Percentiles rank a stretch among this genome's conserved stretches.
Evolutionary conservation across 345 rosid genomes (phyloP).

Genomic region (Hevea brasiliensis): DNA sequence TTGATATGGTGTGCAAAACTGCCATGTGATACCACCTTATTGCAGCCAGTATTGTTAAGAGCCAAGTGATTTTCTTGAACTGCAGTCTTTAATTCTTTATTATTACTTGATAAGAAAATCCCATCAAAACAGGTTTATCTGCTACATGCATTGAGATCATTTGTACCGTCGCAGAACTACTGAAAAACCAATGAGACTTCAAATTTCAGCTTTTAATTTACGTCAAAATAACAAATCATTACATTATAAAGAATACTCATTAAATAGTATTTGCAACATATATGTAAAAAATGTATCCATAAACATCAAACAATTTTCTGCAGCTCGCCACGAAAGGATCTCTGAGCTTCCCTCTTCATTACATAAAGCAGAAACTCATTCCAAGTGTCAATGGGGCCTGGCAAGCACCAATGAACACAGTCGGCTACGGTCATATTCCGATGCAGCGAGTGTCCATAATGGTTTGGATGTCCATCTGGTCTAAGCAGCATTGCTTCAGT

Average conservation of each 20-base stretch:
- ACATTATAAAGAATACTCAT: slow-evolving; percentile 1
- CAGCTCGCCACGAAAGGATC: slow-evolving; percentile 1
- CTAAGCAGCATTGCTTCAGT: slow-evolving; percentile 59
- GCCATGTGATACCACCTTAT: no score
- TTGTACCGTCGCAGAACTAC: no score
- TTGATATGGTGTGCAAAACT: no score
- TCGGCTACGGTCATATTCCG: slow-evolving; percentile 40
- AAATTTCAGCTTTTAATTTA: slow-evolving; percentile 3
- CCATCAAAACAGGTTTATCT: no score
- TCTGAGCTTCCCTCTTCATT: slow-evolving; percentile 39
- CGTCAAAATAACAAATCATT: slow-evolving; percentile 6
- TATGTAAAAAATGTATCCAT: not conserved
- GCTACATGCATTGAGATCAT: no score
- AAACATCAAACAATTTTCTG: slow-evolving; percentile 13
- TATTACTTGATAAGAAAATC: no score
- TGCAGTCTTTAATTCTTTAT: no score
- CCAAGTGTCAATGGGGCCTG: slow-evolving; percentile 74
- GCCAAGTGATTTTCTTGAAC: no score
- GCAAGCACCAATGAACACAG: slow-evolving; percentile 91
- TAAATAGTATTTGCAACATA: not conserved
- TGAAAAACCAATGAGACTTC: not conserved
- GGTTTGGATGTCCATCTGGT: slow-evolving; percentile 65
- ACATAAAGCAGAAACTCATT: slow-evolving; percentile 64
- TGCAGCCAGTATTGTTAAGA: no score
- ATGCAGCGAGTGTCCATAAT: slow-evolving; percentile 30